Evolutionary conservation across 2,329 filamentous ascomycete species (phyloP).

Genomic region (Septoria linicola): DNA sequence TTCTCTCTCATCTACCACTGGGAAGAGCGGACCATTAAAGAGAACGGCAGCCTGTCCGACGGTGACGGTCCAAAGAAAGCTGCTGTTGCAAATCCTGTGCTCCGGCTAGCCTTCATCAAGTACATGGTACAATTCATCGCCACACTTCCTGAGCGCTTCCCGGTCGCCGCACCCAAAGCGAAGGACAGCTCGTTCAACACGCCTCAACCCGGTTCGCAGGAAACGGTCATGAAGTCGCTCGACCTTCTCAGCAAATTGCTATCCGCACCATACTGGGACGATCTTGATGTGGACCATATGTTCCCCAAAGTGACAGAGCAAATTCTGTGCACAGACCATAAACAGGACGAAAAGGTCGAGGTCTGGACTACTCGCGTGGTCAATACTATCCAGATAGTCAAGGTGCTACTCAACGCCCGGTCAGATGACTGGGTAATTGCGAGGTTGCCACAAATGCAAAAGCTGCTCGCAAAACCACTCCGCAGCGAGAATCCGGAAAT

Average conservation of each 20-base stretch:
- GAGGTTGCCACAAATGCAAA: conserved; percentile 75
- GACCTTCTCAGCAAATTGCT: conserved; percentile 79
- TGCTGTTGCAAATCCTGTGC: conserved; percentile 48
- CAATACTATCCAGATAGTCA: conserved; percentile 89
- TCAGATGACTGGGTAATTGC: conserved; percentile 85
- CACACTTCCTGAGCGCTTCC: conserved; percentile 80
- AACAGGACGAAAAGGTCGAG: conserved; percentile 55
- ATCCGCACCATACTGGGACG: conserved; percentile 84
- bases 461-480: conserved; percentile 83
- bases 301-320: conserved; percentile 88
- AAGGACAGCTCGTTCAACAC: conserved; percentile 50
- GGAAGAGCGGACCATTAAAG: conserved; percentile 79
- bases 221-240: conserved; percentile 84
- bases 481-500: conserved; percentile 88
- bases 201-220: conserved; percentile 54
- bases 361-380: conserved; percentile 83
- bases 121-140: conserved; percentile 96
- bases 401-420: conserved; percentile 84
- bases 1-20: conserved; percentile 89
- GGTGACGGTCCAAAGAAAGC: conserved; percentile 33
- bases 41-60: conserved; percentile 45
- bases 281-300: conserved; percentile 78
- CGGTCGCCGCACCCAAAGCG: conserved; percentile 62
- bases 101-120: conserved; percentile 81
- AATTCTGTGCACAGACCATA: conserved; percentile 72